Conservation (phyloP, 2,329 filamentous ascomycete species). For the Zasmidium cellare region DNA sequence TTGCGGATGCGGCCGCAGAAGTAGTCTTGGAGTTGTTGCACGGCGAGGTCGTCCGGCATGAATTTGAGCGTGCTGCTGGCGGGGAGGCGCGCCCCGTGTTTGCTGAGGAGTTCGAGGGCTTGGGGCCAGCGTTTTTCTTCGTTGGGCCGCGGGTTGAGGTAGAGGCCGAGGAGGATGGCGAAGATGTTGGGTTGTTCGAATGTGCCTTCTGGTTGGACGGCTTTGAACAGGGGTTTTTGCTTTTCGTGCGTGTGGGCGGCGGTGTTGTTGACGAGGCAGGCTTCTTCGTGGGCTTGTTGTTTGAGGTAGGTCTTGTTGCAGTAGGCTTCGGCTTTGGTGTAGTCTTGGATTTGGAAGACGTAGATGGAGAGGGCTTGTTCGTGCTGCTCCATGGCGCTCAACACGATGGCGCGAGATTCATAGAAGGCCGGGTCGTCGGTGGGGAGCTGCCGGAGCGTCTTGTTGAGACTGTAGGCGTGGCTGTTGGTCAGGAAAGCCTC, state of each 20-base stretch:
- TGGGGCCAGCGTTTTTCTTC: constrained; percentile 66
- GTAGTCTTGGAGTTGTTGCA: constrained; percentile 81
- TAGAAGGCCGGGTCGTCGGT: constrained; percentile 81
- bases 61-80: constrained; percentile 82
- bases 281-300: constrained; percentile 35
- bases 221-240: constrained; percentile 30
- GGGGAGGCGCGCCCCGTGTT: constrained; percentile 87
- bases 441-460: constrained; percentile 74
- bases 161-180: constrained; percentile 84
- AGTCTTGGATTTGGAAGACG: constrained; percentile 89
- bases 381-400: constrained; percentile 94
- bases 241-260: constrained; percentile 23
- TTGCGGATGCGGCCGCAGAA: constrained; percentile 87
- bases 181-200: constrained; percentile 72
- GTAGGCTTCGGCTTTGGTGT: constrained; percentile 92
- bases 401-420: constrained; percentile 83
- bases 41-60: constrained; percentile 77
- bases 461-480: constrained; percentile 67
- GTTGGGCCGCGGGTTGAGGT: constrained; percentile 76
- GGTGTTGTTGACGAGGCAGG: constrained; percentile 24
- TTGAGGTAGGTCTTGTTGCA: constrained; percentile 81
- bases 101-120: constrained; percentile 82
- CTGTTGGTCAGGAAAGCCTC: constrained; percentile 75
- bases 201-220: constrained; percentile 54
- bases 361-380: constrained; percentile 96